A percentile compares a stretch with the other conserved stretches of the same genome.
phyloP scores from a whole-genome alignment of 371 early-diverging fungal species.

The Batkoa obscura region DNA sequence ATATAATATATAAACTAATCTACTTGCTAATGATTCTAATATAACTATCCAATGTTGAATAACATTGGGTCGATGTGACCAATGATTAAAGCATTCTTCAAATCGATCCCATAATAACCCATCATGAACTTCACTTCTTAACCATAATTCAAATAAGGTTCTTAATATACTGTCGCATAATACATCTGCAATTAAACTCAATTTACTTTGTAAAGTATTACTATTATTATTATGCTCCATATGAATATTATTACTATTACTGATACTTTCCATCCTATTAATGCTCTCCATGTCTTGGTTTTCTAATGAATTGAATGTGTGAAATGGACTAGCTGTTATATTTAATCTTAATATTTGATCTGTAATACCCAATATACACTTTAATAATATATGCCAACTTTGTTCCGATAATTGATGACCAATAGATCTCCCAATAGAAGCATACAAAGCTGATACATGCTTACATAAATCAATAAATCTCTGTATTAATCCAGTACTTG shows the following conservation, averaged over 20 bases:
- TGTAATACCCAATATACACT: not conserved
- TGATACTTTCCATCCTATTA: too few species aligned
- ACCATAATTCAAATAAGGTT: not conserved
- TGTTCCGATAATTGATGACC: not conserved
- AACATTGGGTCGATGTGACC: conserved; percentile 24
- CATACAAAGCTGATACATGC: not conserved
- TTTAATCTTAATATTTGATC: not conserved
- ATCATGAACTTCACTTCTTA: not conserved
- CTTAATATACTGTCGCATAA: not conserved
- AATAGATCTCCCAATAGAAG: not conserved
- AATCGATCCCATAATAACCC: conserved; percentile 6
- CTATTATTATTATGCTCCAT: too few species aligned
- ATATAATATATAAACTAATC: not conserved
- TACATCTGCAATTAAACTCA: not conserved
- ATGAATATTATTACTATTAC: too few species aligned
- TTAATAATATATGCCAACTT: not conserved
- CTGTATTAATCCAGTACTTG: not conserved
- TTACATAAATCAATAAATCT: not conserved
- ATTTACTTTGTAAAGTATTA: too few species aligned
- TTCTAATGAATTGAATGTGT: not conserved
- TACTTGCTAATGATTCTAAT: conserved; percentile 11
- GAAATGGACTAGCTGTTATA: not conserved
- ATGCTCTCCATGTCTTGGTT: too few species aligned
- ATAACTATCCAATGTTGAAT: conserved; percentile 25
- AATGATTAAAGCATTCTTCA: conserved; percentile 14